Base-by-base conservation (phyloP, 768 basidiomycete species). In the Trametes sanguinea region DNA sequence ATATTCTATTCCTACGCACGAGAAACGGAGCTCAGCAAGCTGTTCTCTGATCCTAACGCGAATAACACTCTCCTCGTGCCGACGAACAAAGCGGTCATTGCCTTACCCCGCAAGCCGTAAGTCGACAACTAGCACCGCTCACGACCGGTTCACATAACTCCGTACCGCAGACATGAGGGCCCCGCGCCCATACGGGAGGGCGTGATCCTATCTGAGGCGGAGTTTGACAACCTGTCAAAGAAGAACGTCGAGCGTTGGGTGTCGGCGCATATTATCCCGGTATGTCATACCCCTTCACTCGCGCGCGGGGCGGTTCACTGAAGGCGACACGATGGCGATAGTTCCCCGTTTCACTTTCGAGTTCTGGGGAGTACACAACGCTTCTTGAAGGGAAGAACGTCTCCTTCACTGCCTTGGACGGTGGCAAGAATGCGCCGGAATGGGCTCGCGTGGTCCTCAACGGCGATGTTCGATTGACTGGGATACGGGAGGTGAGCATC, bases 31-130 rank as follows among this genome's bases (percentile, higher is more conserved):
- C 66, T 88, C n/a, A 87, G 85, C 69, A 68, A 71, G 33, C 76
- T 78, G 9, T 81, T 94, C 52, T 64, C 54, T 27, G 67, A 71
- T 14, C 46, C 44, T 5, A 56, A 68, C 32, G 58, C 69, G 2
- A 77, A 73, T 6, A 73, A 77, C 57, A 92, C 92, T 0, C 54
- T 95, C 9, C 80, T 96, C 45, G 92, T 88, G 4, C 94, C 94
- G 0, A 91, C 89, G 29, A 95, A 96, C 74, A 90, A 88, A 73
- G 94, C 92, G 8, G 85, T 95, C 14, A 92, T 94, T 84, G 86
- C 87, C 4, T 76, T 94, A 55, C 72, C 85, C 2, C 77, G 85
- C 68, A 94, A 95, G 75, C 94, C 94, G 91, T 95, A 75, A 76
- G 90, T 79, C 11, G 35, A 11, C 35, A 37, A 11, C 35, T 37